Percentiles rank a stretch among this genome's conserved stretches.
Conservation (phyloP, 768 basidiomycete genomes). For the Serpula lacrymans region DNA sequence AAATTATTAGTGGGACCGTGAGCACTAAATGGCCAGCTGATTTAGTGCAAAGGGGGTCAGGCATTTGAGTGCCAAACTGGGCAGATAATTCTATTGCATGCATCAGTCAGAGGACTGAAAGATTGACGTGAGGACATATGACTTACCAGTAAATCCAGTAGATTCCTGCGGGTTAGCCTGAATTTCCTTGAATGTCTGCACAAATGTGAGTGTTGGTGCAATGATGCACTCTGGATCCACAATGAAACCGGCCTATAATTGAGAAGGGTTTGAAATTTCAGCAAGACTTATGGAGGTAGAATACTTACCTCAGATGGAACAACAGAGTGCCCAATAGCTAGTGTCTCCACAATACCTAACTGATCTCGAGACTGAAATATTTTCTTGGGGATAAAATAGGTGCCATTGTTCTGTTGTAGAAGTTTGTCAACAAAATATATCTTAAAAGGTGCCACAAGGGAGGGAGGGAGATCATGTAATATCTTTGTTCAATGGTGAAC, state of each 20-base stretch:
- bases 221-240: conserved; percentile 8
- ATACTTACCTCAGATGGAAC: conserved; percentile 5
- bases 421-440: conserved; percentile 25
- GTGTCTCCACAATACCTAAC: background rate
- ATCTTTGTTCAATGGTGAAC: conserved; percentile 27
- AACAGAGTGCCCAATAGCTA: conserved; percentile 8
- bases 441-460: conserved; percentile 18
- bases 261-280: background rate
- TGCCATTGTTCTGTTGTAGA: background rate
- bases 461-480: conserved; percentile 22
- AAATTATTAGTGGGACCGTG: conserved; percentile 24
- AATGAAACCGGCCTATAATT: conserved; percentile 8
- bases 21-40: conserved; percentile 18
- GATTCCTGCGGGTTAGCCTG: background rate
- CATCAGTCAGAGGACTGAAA: too few species aligned
- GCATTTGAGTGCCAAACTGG: conserved; percentile 10
- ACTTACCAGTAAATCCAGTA: too few species aligned
- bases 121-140: too few species aligned
- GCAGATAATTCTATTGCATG: background rate
- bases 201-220: conserved; percentile 6
- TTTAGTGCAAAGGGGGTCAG: conserved; percentile 13
- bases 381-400: conserved; percentile 12
- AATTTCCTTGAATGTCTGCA: conserved; percentile 11
- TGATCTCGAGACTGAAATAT: conserved; percentile 9
- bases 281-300: background rate